phyloP scores from a whole-genome alignment of 306 rosid genomes.

The Pyrus pyrifolia region DNA sequence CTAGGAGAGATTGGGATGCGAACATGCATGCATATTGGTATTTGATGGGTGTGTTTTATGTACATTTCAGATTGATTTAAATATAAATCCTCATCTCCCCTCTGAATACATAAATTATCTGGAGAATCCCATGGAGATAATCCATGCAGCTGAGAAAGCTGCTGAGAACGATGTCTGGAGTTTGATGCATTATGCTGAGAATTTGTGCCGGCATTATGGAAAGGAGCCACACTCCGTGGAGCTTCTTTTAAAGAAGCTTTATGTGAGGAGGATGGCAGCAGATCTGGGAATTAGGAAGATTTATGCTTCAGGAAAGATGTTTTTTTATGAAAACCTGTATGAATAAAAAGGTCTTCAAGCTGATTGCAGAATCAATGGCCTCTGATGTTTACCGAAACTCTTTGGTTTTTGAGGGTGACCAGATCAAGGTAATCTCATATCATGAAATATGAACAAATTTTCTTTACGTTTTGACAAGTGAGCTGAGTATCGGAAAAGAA shows the following conservation, averaged over 20 bases:
- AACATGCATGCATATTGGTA: neutral
- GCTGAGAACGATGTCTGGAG: slow-evolving; percentile 81
- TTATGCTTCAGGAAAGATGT: slow-evolving; percentile 62
- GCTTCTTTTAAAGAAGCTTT: slow-evolving; percentile 70
- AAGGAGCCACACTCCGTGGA: slow-evolving; percentile 91
- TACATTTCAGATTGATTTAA: slow-evolving; percentile 55
- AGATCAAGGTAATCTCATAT: slow-evolving; percentile 57
- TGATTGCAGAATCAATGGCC: slow-evolving; percentile 67
- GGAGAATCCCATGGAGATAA: slow-evolving; percentile 85
- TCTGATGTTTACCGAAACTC: slow-evolving; percentile 64
- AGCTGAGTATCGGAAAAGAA: neutral
- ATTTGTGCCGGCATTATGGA: slow-evolving; percentile 75
- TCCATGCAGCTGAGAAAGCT: slow-evolving; percentile 76
- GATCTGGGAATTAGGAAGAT: slow-evolving; percentile 75
- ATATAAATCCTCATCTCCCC: slow-evolving; percentile 75
- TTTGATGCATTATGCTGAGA: slow-evolving; percentile 86
- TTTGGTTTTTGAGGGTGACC: slow-evolving; percentile 63
- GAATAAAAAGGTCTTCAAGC: slow-evolving; percentile 61
- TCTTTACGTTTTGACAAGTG: slow-evolving; percentile 4
- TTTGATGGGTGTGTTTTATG: slow-evolving; percentile 2
- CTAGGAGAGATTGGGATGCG: neutral
- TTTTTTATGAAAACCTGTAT: slow-evolving; percentile 71
- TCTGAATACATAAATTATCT: slow-evolving; percentile 83
- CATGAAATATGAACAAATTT: neutral
- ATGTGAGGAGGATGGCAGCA: slow-evolving; percentile 92